Base-by-base conservation (phyloP, 2,329 filamentous ascomycete genomes). In the Apiospora hydei region DNA sequence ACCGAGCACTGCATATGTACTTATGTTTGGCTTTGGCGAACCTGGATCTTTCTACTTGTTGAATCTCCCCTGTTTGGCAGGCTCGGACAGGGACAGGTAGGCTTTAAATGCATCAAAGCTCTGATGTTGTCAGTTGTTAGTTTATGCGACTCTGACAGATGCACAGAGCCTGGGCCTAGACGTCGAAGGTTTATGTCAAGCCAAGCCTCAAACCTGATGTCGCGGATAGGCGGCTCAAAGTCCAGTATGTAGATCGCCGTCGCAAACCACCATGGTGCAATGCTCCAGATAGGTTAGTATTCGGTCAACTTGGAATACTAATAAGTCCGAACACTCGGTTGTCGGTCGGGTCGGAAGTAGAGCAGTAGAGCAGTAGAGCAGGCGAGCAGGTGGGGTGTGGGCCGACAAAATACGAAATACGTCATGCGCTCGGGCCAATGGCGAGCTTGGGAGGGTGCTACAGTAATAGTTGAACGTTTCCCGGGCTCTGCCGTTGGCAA, bases 401-500 rank as follows among this genome's bases (percentile, higher is more conserved):
- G 18, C 57, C 57, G 30, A 49, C 3, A n/a, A n/a, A 64, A 64
- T 13, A 41, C 57, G 49, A 70, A 57, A 67, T 74, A 67, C 51
- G 73, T 70, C 67, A 69, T 70, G 71, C 47, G 53, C 41, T 71
- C 73, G 75, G 74, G 44, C 24, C 72, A 66, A 66, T 61, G 57
- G 57, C 18, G 57, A 41, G 30, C 57, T 41, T 41, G 57, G 34
- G 34, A 21, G 57, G 57, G 34, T 61, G 53, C 53, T 53, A 30
- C 51, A 49, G 47, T 53, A 26, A 13, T 26, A n/a, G 18, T 41
- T 64, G 11, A 24, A 34, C 18, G 34, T 38, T 7, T 30, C 30
- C 57, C 34, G 30, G 57, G 8, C 34, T 38, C 34, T 41, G 57
- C 57, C 57, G 57, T 64, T 64, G 34, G 4, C 34, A 14, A 41